A percentile compares a stretch with the other conserved stretches of the same genome.
These are phyloP conservation scores for Fremontodendron californicum DNA, from an alignment of 345 rosid genomes.

Conservation along the genomic window DNA sequence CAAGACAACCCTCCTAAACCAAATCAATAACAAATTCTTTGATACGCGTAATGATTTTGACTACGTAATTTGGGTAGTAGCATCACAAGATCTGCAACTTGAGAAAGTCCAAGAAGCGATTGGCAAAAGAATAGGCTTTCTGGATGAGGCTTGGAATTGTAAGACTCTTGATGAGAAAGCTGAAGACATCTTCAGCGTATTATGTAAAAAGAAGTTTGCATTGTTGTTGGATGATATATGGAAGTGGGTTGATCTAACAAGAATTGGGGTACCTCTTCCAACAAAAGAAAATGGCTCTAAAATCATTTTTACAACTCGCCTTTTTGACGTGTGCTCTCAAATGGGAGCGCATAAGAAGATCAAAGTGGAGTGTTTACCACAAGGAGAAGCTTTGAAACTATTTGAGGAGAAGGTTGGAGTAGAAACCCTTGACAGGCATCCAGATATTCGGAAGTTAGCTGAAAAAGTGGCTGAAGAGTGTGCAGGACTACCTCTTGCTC, in stretches of 20 bases:
- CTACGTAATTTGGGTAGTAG: neutral
- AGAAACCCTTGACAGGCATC: neutral
- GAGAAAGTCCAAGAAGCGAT: conserved; percentile 1
- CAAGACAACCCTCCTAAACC: conserved; percentile 20
- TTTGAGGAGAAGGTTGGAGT: conserved; percentile 15
- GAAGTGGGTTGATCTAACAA: conserved; percentile 9
- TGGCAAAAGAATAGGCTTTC: neutral
- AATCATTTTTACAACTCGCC: conserved; percentile 21
- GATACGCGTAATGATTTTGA: neutral
- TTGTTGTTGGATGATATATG: conserved; percentile 26
- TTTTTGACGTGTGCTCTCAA: conserved; percentile 6
- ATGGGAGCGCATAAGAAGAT: conserved; percentile 16
- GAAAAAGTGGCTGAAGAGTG: conserved; percentile 6
- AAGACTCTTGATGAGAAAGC: conserved; percentile 6
- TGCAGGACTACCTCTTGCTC: conserved; percentile 26
- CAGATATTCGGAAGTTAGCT: neutral
- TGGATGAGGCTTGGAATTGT: neutral
- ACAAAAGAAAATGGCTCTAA: conserved; percentile 13
- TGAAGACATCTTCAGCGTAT: neutral
- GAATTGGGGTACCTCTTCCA: conserved; percentile 16
- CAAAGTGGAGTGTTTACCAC: conserved; percentile 5
- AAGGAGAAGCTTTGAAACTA: conserved; percentile 5
- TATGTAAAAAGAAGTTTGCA: conserved; percentile 8
- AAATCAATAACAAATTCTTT: neutral
- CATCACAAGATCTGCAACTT: neutral